phyloP scores from a whole-genome alignment of 2,329 filamentous ascomycete species.

The Remersonia thermophila region DNA sequence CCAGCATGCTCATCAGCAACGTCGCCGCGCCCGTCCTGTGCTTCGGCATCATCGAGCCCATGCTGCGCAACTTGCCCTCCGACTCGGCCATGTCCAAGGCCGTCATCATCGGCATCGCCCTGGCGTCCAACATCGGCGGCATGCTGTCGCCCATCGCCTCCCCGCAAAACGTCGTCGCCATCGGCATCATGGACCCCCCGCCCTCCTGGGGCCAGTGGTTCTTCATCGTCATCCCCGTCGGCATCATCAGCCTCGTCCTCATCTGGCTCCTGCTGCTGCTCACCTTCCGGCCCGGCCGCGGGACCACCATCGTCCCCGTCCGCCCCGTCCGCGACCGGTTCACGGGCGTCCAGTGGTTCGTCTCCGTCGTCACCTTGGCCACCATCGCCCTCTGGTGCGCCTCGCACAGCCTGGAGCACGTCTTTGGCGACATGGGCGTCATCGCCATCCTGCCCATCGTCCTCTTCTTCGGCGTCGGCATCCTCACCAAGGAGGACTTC shows the following conservation, averaged over 20 bases:
- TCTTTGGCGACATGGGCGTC: conserved; percentile 97
- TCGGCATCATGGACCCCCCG: conserved; percentile 86
- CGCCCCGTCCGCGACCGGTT: conserved; percentile 81
- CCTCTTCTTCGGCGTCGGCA: conserved; percentile 90
- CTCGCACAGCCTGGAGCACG: conserved; percentile 71
- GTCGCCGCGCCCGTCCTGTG: conserved; percentile 94
- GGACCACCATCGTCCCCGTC: conserved; percentile 84
- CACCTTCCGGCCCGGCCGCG: conserved; percentile 73
- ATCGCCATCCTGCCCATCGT: conserved; percentile 93
- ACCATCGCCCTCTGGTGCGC: conserved; percentile 91
- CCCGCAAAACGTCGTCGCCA: conserved; percentile 91
- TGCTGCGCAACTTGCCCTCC: conserved; percentile 81
- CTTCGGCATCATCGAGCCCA: conserved; percentile 95
- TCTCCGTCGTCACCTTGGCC: conserved; percentile 64
- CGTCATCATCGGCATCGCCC: conserved; percentile 84
- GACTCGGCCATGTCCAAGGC: conserved; percentile 93
- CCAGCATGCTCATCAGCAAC: conserved; percentile 98
- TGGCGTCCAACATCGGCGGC: conserved; percentile 90
- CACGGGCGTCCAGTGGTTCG: conserved; percentile 84
- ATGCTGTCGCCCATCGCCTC: conserved; percentile 95
- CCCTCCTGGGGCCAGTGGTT: conserved; percentile 96
- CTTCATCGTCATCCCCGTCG: conserved; percentile 87
- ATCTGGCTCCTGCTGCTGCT: conserved; percentile 82
- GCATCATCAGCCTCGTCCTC: conserved; percentile 71
- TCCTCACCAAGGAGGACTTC: conserved; percentile 96